Evolutionary conservation across 768 basidiomycete species (phyloP), one percentile per base, ranked within the genome.

Genomic region (Galerina sulciceps): DNA sequence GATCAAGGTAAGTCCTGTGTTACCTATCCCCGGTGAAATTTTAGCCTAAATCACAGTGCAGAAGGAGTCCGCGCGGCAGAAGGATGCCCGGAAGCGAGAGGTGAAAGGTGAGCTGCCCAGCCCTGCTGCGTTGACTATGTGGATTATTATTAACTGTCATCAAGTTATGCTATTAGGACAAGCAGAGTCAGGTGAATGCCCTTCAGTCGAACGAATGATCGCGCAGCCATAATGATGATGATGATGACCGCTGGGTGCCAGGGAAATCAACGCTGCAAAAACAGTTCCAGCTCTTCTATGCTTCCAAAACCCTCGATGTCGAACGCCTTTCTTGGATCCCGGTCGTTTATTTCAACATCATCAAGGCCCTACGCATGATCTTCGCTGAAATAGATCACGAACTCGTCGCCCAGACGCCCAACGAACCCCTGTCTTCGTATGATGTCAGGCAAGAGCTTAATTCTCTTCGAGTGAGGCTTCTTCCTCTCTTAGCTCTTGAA

Each of bases 261-360:
- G 90, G 90, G 37, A 94, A 94, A 73, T 91, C 90, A 2, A 93
- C 92, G 2, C 79, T 93, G 11, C 89, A 89, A 67, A 93, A 93
- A 67, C 91, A 93, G 71, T 91, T 93, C 67, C 90, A 93, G 67
- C 79, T 93, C 0, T 88, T 86, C 73, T 91, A 92, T 66, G 86
- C 90, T 8, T 86, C 89, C 2, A 79, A 83, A 57, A 76, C 86
- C 0, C 82, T 93, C 36, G 89, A 93, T 43, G 75, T 79, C 50
- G 88, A 90, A 74, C 85, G 89, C 20, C 82, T 86, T 0, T 85
- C 84, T 3, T 94, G 93, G 92, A 82, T 85, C 17, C 85, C 89
- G 3, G 86, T 93, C 31, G 87, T 94, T 31, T 91, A 90, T 73
- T 88, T 90, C 77, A 94, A 94, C 75, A 79, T 93, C 63, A 84